Conservation (phyloP, 1,139 yeast species). For the Diutina scorzettiae region DNA sequence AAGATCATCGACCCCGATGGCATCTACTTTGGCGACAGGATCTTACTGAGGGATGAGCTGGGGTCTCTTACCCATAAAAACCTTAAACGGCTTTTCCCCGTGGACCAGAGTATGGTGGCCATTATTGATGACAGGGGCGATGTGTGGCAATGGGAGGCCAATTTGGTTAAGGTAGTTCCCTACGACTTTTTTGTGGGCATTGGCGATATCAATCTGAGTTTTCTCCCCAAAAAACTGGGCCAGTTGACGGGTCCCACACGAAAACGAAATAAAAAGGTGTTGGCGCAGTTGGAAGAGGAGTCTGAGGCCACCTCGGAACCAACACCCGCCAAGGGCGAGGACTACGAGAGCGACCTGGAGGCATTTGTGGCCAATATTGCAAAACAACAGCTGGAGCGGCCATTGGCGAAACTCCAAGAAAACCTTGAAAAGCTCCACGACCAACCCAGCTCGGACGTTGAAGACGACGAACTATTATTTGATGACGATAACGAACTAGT, state of each 20-base stretch:
- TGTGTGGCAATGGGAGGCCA: conserved; percentile 97
- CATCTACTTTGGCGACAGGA: conserved; percentile 77
- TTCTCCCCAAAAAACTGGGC: conserved; percentile 72
- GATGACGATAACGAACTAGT: conserved; percentile 76
- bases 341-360: conserved; percentile 1
- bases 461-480: conserved; percentile 42
- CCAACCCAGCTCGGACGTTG: conserved; percentile 8
- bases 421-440: conserved; percentile 43
- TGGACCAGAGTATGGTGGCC: conserved; percentile 92
- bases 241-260: conserved; percentile 59
- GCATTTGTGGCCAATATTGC: conserved; percentile 3
- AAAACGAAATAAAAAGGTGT: conserved; percentile 27
- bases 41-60: conserved; percentile 87
- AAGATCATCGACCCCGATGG: conserved; percentile 87
- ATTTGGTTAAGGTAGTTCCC: conserved; percentile 84
- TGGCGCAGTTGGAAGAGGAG: neutral
- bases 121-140: conserved; percentile 97
- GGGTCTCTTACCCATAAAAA: conserved; percentile 88
- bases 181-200: conserved; percentile 94
- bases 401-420: conserved; percentile 73
- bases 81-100: conserved; percentile 80
- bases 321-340: neutral
- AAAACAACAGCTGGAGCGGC: conserved; percentile 58
- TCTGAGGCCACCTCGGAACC: neutral
- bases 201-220: conserved; percentile 93